Evolutionary conservation across 2,329 filamentous ascomycete species (phyloP), one percentile per base, ranked within the genome.

Genomic region (Parascedosporium putredinis): DNA sequence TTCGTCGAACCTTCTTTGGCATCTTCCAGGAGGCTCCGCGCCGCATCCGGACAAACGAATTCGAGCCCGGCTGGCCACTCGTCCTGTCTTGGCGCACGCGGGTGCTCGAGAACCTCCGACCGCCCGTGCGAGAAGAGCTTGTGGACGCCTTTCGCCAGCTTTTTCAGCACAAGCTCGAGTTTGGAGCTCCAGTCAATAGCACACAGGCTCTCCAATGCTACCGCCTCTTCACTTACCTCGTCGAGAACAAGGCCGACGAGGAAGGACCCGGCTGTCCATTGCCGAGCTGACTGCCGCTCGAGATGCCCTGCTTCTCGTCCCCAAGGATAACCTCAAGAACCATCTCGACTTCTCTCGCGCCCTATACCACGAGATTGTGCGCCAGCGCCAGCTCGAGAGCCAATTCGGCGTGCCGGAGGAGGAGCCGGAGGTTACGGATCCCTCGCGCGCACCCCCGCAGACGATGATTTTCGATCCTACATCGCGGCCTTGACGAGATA

Each of bases 1-100:
- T 31, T 18, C 44, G 34, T 24, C 58, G 68, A 45, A 74, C 75
- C 3, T 80, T 90, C 51, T 74, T 89, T 57, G 74, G 74, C 23
- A 68, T 88, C 44, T 76, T 86, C 56, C 62, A 72, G 54, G 79
- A 81, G 57, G 68, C 78, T 3, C 74, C 79, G 16, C 73, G 78
- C 52, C 69, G 76, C 51, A 65, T 81, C 40, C 83, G 80, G 62
- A 72, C 79, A 20, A 72, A 81, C 47, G 74, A 81, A 57, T 69
- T 82, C 53, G 85, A 81, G 58, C 84, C 79, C 1, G 89, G 88
- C 49, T 78, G 89, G 59, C 79, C 81, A 55, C 76, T 75, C 14
- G 78, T 95, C 68, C 76, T 86, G 58, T 76, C 86, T 52, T 76
- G 88, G 62, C 71, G 77, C 48, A 78, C 78, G 56, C 76, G 79